Evolutionary conservation across 495 filamentous ascomycete genomes (phyloP), one percentile per base, ranked within the genome.

Genomic region (Xylaria acuta): DNA sequence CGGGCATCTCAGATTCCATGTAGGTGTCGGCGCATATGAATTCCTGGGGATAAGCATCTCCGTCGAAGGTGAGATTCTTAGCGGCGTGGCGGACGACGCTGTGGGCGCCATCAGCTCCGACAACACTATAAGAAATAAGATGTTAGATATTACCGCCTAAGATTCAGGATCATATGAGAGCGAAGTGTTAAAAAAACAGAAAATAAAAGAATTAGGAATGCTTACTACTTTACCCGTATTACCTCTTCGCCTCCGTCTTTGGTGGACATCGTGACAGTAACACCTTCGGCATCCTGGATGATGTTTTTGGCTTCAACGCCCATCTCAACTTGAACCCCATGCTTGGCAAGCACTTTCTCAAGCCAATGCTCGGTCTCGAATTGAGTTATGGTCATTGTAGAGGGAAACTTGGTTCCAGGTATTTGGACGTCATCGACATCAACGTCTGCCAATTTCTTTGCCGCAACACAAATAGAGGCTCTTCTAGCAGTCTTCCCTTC

Each of bases 51-150:
- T 85, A 85, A 1, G 77, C 64, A 5, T 73, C 77, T 0, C 84
- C 84, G 5, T 82, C 75, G 54, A 83, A 85, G 9, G 71, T 67
- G 25, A 84, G 69, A 51, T 78, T 75, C 0, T 63, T 66, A 3
- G 82, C 75, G 0, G 78, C 69, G 25, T 81, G 79, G 3, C 83
- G 78, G 6, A 84, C 82, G 8, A 69, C 41, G 45, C 78, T 81
- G 66, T 83, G 82, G 9, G 83, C 81, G 32, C 83, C 83, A 60
- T 85, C 83, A 49, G 81, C 83, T 3, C 82, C 83, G 34, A 84
- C 80, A 7, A 76, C 68, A 34, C 60, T 64, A 30, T 30, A 27
- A 43, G 22, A 30, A 43, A 30, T 20, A 0, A 27, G 11, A 18
- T 5, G 22, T 64, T 30, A 64, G 60, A 14, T 27, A 30, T 6